Evolutionary conservation across 495 filamentous ascomycete species (phyloP), one percentile per base, ranked within the genome.

Genomic region (Hyaloscypha bicolor): DNA sequence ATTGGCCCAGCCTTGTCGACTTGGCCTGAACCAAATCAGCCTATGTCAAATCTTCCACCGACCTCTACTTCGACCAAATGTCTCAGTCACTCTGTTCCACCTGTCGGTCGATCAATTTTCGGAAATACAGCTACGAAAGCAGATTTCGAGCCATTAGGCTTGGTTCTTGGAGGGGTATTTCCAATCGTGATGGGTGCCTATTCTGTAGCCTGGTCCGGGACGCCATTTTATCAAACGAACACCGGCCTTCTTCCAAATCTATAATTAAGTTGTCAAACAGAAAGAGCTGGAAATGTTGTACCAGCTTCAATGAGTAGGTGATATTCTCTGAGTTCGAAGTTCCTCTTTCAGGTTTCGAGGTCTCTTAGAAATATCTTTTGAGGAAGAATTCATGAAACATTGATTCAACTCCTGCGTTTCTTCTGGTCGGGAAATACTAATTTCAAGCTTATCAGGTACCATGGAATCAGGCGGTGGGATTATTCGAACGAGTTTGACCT

Each of bases 201-300:
- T 60, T 60, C 22, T 60, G 57, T 39, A 29, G 57, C 22, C 31
- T 60, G 30, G 57, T 39, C 30, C 12, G 33, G 32, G 57, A 35
- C 16, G 57, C 57, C 30, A 33, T 60, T 39, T 4, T 35, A 35
- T 19, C 22, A 3, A 3, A 60, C 31, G 57, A 33, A 19, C 29
- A 3, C 22, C 31, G 31, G 12, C 57, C 32, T 2, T 60, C 29
- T n/a, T 16, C 57, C 29, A 37, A 39, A 35, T 35, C 57, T 19
- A 60, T 60, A 19, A n/a, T 60, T 6, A 60, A 60, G 33, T n/a
- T 60, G 33, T 35, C 57, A 35, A 60, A 60, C 16, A 37, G 22
- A 16, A 60, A 60, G 57, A 60, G 57, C 33, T 60, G 57, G 57
- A 60, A 60, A 60, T 37, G 57, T 39, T 60, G 57, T 37, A 60